Percentiles rank a stretch among this genome's conserved stretches.
Evolutionary conservation across 2,329 filamentous ascomycete genomes (phyloP).

Genomic region (Epichloe glyceriae): DNA sequence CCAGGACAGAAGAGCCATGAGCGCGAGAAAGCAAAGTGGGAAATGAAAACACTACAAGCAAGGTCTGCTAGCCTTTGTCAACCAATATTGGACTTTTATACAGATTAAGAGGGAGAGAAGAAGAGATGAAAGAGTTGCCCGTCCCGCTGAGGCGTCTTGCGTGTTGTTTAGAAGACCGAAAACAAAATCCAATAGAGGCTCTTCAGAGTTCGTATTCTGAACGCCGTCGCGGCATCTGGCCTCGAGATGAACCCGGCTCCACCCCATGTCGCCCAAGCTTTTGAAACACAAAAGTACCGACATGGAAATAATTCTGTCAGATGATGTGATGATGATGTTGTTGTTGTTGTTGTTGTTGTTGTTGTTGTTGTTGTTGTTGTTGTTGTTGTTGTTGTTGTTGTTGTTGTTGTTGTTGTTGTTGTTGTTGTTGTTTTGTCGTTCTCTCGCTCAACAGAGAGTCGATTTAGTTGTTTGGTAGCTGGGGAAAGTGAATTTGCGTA

Average conservation of each 20-base stretch:
- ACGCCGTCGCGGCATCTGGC: neutral
- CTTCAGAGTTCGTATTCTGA: slow-evolving; percentile 1
- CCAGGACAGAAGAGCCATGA: neutral
- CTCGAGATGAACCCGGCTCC: neutral
- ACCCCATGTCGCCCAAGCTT: neutral
- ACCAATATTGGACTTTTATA: slow-evolving; percentile 8
- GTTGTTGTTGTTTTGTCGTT: neutral
- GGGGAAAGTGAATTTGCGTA: slow-evolving; percentile 14
- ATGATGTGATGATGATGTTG: neutral
- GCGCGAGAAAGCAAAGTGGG: slow-evolving; percentile 1
- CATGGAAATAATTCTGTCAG: neutral
- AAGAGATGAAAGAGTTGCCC: slow-evolving; percentile 3
- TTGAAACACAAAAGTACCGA: neutral
- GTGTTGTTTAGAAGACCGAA: neutral
- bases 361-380: neutral
- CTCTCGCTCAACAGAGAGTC: neutral
- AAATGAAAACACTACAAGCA: slow-evolving; percentile 4
- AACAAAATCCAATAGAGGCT: neutral
- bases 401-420: no score
- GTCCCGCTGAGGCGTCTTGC: slow-evolving; percentile 4
- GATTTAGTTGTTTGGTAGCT: slow-evolving; percentile 8
- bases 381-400: neutral
- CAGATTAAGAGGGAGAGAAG: slow-evolving; percentile 1
- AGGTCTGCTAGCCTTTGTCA: slow-evolving; percentile 2
- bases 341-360: no score